Evolutionary conservation across 306 rosid species (phyloP), one percentile per base, ranked within the genome.

Genomic region (Neltuma alba): DNA sequence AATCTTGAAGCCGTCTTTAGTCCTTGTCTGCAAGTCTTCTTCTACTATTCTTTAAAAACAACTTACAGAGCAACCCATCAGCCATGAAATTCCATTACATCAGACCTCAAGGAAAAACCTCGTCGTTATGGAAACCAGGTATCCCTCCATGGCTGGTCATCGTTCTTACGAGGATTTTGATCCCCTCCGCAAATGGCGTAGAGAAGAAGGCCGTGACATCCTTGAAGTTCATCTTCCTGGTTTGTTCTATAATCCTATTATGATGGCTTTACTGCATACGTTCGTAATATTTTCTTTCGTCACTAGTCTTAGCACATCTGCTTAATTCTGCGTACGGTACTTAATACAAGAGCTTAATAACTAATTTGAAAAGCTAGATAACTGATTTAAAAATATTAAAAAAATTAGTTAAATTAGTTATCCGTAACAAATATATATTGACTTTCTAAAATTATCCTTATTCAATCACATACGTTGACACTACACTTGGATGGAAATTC

Each of bases 181-280:
- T 70, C 89, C 89, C 5, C 30, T 81, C 28, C 69, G 23, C 76
- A 33, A 70, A 27, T 86, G 79, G 89, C 82, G 81, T 23, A 74
- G 58, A 77, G 87, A 83, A 77, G 78, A 70, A 23, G 30, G 7
- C 8, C 83, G 87, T 30, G 87, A 86, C 77, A 83, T 79, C 77
- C 30, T 86, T 70, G 85, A 80, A 38, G 80, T 86, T 37, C 80
- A 83, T 76, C 79, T 86, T 78, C 87, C 89, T 74, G 87, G 89
- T 84, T 83, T 30, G 72, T 2, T 34, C 23, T 18, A 1, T 67
- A 3, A 5, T 2, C 13, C 65, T 1, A 1, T 25, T 25, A 58
- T 58, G 2, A 58, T 58, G 64, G 34, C 10, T 63, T 63, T 6
- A 16, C 37, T 33, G 33, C 2, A 63, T 9, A 21, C 21, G 7